Conservation (phyloP, 306 rosid species). For the Dalbergia oliveri region DNA sequence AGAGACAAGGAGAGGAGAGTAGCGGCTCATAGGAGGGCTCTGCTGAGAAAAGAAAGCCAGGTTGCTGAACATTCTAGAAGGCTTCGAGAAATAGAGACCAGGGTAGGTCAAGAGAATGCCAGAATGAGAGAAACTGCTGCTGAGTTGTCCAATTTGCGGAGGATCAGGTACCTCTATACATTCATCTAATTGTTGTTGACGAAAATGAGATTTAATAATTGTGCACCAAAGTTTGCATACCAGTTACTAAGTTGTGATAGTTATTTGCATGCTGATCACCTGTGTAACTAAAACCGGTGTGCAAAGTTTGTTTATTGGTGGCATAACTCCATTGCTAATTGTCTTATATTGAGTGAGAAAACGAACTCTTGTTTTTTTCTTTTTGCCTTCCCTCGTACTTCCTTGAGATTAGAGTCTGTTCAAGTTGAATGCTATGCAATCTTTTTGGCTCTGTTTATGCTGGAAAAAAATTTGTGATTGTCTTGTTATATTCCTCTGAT, state of each 20-base stretch:
- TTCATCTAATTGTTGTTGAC: background rate
- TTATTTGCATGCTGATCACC: background rate
- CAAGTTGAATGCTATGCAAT: constrained; percentile 30
- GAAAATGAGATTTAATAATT: background rate
- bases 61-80: constrained; percentile 66
- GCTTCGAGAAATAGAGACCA: constrained; percentile 53
- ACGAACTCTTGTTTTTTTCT: background rate
- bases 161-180: constrained; percentile 56
- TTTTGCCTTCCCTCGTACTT: background rate
- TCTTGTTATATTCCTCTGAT: background rate
- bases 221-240: background rate
- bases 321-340: background rate
- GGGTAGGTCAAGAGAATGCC: constrained; percentile 53
- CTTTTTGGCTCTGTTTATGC: constrained; percentile 24
- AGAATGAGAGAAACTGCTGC: constrained; percentile 45
- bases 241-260: background rate
- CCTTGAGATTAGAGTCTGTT: background rate
- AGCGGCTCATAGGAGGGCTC: constrained; percentile 63
- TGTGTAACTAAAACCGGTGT: background rate
- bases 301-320: too few relatives aligned
- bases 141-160: constrained; percentile 66
- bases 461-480: background rate
- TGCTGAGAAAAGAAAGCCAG: constrained; percentile 79
- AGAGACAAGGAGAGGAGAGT: constrained; percentile 66
- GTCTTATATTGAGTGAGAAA: background rate